Conservation (phyloP, 2,329 filamentous ascomycete genomes). For the Alternaria sp. region DNA sequence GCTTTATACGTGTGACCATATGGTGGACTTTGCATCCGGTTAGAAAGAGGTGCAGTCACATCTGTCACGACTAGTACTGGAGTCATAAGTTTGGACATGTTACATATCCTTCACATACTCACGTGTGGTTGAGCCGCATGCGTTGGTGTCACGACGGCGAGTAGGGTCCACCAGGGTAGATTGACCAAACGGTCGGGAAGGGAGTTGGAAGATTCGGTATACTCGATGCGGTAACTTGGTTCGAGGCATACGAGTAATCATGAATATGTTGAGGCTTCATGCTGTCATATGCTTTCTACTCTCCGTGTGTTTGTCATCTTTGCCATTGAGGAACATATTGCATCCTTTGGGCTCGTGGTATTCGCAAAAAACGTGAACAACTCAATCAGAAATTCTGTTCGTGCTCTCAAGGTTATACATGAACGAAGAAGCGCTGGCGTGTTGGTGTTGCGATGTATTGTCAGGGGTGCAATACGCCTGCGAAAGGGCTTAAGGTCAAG, state of each 20-base stretch:
- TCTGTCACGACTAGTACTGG: constrained; percentile 5
- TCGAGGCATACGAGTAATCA: background rate
- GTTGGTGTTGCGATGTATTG: background rate
- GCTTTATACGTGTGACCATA: background rate
- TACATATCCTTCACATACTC: background rate
- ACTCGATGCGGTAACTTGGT: background rate
- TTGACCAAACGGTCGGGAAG: background rate
- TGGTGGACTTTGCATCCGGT: background rate
- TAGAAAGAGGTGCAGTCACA: constrained; percentile 10
- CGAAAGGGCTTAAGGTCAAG: background rate
- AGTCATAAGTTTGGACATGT: constrained; percentile 7
- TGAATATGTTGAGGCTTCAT: too few species aligned
- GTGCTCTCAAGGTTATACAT: too few species aligned
- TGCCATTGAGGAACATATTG: too few species aligned
- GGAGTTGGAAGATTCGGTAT: background rate
- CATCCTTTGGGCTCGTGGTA: background rate
- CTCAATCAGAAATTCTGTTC: too few species aligned
- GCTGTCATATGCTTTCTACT: too few species aligned
- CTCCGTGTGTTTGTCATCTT: too few species aligned
- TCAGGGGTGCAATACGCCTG: background rate
- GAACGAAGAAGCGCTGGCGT: too few species aligned
- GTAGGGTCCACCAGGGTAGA: background rate
- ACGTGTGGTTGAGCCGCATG: background rate
- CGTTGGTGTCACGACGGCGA: background rate
- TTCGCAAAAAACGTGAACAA: too few species aligned